Percentiles rank a stretch among this genome's conserved stretches.
Conservation (phyloP, 331 rosid genomes). For the Stylosanthes scabra region DNA sequence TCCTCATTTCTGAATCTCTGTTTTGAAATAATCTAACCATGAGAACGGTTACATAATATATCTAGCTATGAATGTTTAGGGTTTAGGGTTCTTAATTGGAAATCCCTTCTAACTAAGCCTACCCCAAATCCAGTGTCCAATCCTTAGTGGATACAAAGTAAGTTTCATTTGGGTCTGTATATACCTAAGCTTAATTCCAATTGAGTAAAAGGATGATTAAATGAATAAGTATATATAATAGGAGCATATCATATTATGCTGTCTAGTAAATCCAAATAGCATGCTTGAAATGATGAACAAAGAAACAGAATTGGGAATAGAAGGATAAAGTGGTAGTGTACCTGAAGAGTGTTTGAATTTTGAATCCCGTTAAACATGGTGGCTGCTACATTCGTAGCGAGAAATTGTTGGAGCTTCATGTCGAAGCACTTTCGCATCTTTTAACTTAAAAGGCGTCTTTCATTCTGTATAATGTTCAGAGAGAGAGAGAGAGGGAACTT, state of each 20-base stretch:
- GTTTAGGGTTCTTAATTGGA: no score
- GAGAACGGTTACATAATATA: neutral
- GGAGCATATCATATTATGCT: neutral
- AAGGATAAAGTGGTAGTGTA: neutral
- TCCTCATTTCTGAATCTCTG: slow-evolving; percentile 52
- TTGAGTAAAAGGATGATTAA: neutral
- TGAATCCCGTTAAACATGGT: slow-evolving; percentile 43
- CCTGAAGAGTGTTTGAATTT: slow-evolving; percentile 41
- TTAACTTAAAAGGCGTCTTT: no score
- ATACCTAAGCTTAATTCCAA: neutral
- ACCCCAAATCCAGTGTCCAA: no score
- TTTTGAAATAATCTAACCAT: slow-evolving; percentile 52
- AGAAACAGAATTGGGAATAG: neutral
- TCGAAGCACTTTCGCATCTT: no score
- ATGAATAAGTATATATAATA: no score
- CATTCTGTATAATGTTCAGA: no score
- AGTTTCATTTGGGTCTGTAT: no score
- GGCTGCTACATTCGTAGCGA: slow-evolving; percentile 33
- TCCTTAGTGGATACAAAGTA: no score
- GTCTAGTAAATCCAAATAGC: neutral
- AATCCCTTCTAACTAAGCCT: no score
- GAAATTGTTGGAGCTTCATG: slow-evolving; percentile 45
- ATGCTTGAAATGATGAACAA: neutral
- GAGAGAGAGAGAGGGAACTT: no score
- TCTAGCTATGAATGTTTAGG: no score